Conservation (phyloP, 805 yeast species). For the Wickerhamiella australiensis region DNA sequence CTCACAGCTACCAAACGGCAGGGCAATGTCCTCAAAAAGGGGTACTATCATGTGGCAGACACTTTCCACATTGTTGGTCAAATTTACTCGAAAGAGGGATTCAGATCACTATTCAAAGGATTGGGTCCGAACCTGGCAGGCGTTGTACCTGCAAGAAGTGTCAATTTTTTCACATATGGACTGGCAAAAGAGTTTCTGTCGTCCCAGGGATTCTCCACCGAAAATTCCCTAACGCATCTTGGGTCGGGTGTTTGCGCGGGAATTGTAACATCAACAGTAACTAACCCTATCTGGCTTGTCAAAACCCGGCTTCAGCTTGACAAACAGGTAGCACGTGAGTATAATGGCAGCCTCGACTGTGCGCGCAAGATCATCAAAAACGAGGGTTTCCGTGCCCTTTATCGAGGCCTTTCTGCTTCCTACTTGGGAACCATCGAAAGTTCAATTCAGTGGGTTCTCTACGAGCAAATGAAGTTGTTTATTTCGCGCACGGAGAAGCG, state of each 20-base stretch:
- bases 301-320: slow-evolving; percentile 92
- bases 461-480: slow-evolving; percentile 80
- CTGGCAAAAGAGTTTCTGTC: slow-evolving; percentile 73
- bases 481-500: slow-evolving; percentile 43
- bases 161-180: slow-evolving; percentile 94
- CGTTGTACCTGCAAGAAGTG: slow-evolving; percentile 94
- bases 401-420: slow-evolving; percentile 87
- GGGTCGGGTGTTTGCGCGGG: slow-evolving; percentile 86
- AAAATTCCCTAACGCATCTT: slow-evolving; percentile 69
- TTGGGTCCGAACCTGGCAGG: slow-evolving; percentile 95
- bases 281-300: slow-evolving; percentile 95
- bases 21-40: slow-evolving; percentile 29
- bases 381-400: slow-evolving; percentile 74
- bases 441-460: slow-evolving; percentile 90
- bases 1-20: slow-evolving; percentile 17
- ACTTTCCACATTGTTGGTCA: slow-evolving; percentile 59
- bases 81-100: slow-evolving; percentile 68
- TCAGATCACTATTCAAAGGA: slow-evolving; percentile 80
- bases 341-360: slow-evolving; percentile 81
- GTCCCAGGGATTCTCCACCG: slow-evolving; percentile 46
- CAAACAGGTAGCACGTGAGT: slow-evolving; percentile 44
- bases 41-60: slow-evolving; percentile 67
- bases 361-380: slow-evolving; percentile 48
- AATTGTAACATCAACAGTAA: slow-evolving; percentile 83
- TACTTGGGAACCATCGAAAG: slow-evolving; percentile 89